Evolutionary conservation across 768 basidiomycete genomes (phyloP), one percentile per base, ranked within the genome.

Genomic region (Cystobasidium tubakii): DNA sequence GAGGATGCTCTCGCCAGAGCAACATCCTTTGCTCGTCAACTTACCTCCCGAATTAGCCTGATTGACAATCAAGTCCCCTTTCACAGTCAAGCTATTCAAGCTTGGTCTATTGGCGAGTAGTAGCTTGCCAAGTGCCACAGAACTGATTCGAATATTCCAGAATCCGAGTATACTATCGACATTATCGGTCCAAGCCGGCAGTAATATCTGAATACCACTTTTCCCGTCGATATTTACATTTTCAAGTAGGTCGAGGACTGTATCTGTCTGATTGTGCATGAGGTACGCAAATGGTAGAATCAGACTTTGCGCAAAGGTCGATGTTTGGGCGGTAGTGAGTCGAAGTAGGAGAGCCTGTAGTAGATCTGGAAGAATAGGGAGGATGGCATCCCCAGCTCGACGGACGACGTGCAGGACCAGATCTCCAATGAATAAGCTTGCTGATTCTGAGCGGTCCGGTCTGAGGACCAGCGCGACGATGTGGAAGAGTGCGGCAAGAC

Each of bases 141-240:
- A 88, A 81, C 91, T 84, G 78, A 95, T 85, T 36, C 91, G 87
- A 2, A 88, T 87, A 12, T 91, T 88, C 94, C 95, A 98, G 81
- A 89, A 92, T 34, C 96, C 79, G 94, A 92, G 91, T 85, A 98
- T 90, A 3, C 89, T 91, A 81, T 92, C 90, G 15, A 89, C 88
- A 78, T 93, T 94, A 80, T 99, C 95, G 79, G 90, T 91, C 95
- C 94, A 97, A 0, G 90, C 88, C 70, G 88, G 86, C 31, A 98
- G 85, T n/a, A 99, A 84, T 60, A 97, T 85, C 74, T 93, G 88
- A n/a, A 97, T 85, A 23, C 86, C 91, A 0, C 85, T 84, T 33
- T 87, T 85, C 19, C 62, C 67, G 1, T 73, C 63, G 1, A 88
- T 83, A 15, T 81, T 83, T 75, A 86, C 88, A 13, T 85, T 83